Evolutionary conservation across 2,329 filamentous ascomycete species (phyloP).

Genomic region (Penicillium sp.): DNA sequence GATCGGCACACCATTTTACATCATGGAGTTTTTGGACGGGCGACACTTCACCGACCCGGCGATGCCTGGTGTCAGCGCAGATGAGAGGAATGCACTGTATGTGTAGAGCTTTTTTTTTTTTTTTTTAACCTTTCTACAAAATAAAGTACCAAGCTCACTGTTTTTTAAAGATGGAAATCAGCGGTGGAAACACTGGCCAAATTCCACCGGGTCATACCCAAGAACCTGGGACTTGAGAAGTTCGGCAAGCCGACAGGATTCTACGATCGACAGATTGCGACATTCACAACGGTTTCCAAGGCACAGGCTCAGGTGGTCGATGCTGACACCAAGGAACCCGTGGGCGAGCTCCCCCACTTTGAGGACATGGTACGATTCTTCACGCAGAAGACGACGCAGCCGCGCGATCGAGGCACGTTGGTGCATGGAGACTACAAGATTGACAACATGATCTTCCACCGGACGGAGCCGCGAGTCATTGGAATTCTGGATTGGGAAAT

Average conservation of each 20-base stretch:
- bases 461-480: slow-evolving; percentile 81
- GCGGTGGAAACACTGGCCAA: slow-evolving; percentile 80
- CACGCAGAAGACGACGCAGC: slow-evolving; percentile 64
- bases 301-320: slow-evolving; percentile 75
- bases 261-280: slow-evolving; percentile 81
- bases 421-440: slow-evolving; percentile 98
- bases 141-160: slow-evolving; percentile 3
- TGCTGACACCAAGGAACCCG: slow-evolving; percentile 69
- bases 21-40: slow-evolving; percentile 94
- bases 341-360: slow-evolving; percentile 82
- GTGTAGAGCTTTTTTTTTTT: slow-evolving; percentile 15
- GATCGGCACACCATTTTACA: slow-evolving; percentile 89
- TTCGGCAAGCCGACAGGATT: slow-evolving; percentile 77
- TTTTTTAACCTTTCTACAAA: too few relatives aligned
- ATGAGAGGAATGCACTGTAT: slow-evolving; percentile 70
- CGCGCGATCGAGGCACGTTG: slow-evolving; percentile 72
- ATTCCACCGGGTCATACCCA: slow-evolving; percentile 72
- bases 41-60: slow-evolving; percentile 88
- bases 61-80: slow-evolving; percentile 68
- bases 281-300: slow-evolving; percentile 73
- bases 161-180: slow-evolving; percentile 65
- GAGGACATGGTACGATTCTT: slow-evolving; percentile 79
- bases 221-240: slow-evolving; percentile 62
- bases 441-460: slow-evolving; percentile 85
- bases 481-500: slow-evolving; percentile 98